Percentiles rank a stretch among this genome's conserved stretches.
Evolutionary conservation across 345 rosid genomes (phyloP).

Genomic region (Cardamine chenopodiifolia): DNA sequence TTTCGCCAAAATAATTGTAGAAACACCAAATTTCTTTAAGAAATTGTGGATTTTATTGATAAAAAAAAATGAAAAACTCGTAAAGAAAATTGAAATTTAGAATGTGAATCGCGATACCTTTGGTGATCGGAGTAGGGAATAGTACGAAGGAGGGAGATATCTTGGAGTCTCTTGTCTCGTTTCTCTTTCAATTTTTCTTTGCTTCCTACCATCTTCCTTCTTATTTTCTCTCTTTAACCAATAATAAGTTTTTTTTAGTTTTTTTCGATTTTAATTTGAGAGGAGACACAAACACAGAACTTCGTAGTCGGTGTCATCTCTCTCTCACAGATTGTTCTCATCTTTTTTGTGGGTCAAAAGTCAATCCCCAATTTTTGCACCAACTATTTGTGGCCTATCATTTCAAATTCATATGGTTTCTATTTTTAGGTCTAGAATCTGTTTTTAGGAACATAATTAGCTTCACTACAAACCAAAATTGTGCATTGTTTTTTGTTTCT

Average conservation of each 20-base stretch:
- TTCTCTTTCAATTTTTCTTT: conserved; percentile 68
- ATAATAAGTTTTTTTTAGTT: neutral
- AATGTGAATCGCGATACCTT: conserved; percentile 48
- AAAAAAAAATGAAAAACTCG: neutral
- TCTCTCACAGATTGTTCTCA: conserved; percentile 7
- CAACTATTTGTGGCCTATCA: conserved; percentile 14
- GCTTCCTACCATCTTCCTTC: conserved; percentile 52
- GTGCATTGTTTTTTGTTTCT: neutral
- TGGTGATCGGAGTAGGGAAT: conserved; percentile 95
- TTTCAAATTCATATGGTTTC: neutral
- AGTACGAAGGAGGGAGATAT: conserved; percentile 84
- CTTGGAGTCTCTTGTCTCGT: conserved; percentile 76
- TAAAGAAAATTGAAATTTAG: neutral
- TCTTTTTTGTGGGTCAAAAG: conserved; percentile 33
- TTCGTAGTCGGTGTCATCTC: conserved; percentile 27
- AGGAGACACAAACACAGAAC: neutral
- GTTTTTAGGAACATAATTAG: neutral
- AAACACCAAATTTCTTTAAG: neutral
- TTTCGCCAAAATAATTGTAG: neutral
- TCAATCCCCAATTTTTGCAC: conserved; percentile 5
- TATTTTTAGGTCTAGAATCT: conserved; percentile 15
- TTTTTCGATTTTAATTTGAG: neutral
- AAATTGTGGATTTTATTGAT: no score
- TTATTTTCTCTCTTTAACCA: neutral
- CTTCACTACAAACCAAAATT: neutral